A percentile compares a stretch with the other conserved stretches of the same genome.
These are phyloP conservation scores for Mycena alexandri DNA, from an alignment of 768 basidiomycete species.

Conservation along the genomic window DNA sequence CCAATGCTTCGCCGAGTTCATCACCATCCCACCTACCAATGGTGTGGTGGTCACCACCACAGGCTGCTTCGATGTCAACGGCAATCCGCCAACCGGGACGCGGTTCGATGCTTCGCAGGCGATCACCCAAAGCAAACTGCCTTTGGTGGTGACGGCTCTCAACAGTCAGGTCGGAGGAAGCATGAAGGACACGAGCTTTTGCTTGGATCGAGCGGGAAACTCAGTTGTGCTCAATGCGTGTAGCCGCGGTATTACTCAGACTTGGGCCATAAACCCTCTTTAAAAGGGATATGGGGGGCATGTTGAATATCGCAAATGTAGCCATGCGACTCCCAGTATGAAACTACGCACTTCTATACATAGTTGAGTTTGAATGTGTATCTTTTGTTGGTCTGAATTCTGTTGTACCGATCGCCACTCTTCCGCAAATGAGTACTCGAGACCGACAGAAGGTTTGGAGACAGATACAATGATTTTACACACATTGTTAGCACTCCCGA, in stretches of 20 bases:
- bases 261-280: neutral
- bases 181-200: constrained; percentile 13
- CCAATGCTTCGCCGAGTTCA: constrained; percentile 3
- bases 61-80: neutral
- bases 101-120: constrained; percentile 17
- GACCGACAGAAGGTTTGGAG: too few relatives aligned
- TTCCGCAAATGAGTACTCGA: too few relatives aligned
- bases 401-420: neutral
- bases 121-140: constrained; percentile 18
- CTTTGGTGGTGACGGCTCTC: constrained; percentile 18
- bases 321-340: constrained; percentile 9
- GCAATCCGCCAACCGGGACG: constrained; percentile 2
- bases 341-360: constrained; percentile 12
- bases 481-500: too few relatives aligned
- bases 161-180: constrained; percentile 6
- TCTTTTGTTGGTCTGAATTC: constrained; percentile 16
- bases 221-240: constrained; percentile 9
- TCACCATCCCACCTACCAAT: constrained; percentile 3
- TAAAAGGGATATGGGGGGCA: neutral
- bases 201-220: constrained; percentile 14
- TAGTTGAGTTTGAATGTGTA: constrained; percentile 16
- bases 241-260: constrained; percentile 15
- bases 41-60: constrained; percentile 14
- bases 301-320: constrained; percentile 11
- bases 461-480: too few relatives aligned